Conservation (phyloP, 805 yeast species). For the Suhomyces canberraensis region DNA sequence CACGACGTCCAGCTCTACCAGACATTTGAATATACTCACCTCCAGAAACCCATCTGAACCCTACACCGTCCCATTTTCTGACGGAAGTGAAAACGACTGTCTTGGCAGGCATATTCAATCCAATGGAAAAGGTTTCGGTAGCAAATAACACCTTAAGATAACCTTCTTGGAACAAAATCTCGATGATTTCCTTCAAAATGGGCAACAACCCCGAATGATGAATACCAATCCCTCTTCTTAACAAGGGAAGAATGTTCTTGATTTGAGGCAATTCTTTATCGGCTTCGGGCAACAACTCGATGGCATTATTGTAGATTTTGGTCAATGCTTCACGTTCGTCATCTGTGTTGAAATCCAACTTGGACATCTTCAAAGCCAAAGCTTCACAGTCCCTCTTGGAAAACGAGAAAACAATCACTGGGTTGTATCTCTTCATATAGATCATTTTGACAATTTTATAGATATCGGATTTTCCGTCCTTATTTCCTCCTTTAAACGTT, state of each 20-base stretch:
- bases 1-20: conserved; percentile 99
- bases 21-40: conserved; percentile 99
- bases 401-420: conserved; percentile 97
- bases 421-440: conserved; percentile 93
- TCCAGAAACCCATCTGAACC: conserved; percentile 98
- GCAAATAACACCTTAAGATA: conserved; percentile 92
- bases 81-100: conserved; percentile 98
- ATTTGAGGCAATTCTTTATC: conserved; percentile 95
- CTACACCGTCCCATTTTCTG: conserved; percentile 97
- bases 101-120: conserved; percentile 98
- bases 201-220: conserved; percentile 97
- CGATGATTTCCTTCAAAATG: conserved; percentile 90
- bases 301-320: conserved; percentile 88
- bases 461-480: conserved; percentile 77
- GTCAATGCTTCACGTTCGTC: conserved; percentile 91
- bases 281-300: conserved; percentile 79
- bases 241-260: conserved; percentile 80
- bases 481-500: conserved; percentile 82
- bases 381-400: conserved; percentile 96
- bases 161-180: conserved; percentile 95
- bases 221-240: conserved; percentile 95
- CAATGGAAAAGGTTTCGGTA: conserved; percentile 97
- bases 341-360: conserved; percentile 87
- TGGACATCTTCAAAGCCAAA: conserved; percentile 91
- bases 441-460: conserved; percentile 97